Percentiles rank a stretch among this genome's conserved stretches.
Conservation (phyloP, 345 rosid species). For the Brassica cretica region DNA sequence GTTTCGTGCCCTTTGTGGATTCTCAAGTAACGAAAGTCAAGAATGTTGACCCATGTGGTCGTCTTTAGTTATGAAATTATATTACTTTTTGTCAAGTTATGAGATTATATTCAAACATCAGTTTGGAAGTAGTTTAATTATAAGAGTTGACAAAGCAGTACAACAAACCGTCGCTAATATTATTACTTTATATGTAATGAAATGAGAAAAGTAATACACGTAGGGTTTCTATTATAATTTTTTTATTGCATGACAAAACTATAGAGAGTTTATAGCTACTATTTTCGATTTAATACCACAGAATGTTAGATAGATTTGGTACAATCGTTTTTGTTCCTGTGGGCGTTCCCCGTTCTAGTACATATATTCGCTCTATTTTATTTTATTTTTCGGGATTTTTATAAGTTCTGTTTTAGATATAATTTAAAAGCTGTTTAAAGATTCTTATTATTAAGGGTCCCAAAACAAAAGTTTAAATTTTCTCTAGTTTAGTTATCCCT, state of each 20-base stretch:
- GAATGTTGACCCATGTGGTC: constrained; percentile 38
- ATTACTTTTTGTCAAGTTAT: constrained; percentile 3
- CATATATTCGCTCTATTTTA: background rate
- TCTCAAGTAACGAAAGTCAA: constrained; percentile 42
- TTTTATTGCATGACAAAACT: constrained; percentile 28
- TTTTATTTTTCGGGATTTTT: background rate
- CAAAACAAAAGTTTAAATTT: constrained; percentile 2
- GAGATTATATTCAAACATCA: constrained; percentile 26
- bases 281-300: constrained; percentile 31
- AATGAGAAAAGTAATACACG: constrained; percentile 14
- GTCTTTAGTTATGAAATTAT: constrained; percentile 25
- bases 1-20: constrained; percentile 36
- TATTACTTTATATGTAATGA: background rate
- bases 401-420: background rate
- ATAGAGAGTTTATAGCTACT: constrained; percentile 22
- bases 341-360: constrained; percentile 27
- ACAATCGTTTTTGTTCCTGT: constrained; percentile 18
- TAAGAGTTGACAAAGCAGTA: background rate
- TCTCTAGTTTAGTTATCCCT: constrained; percentile 19
- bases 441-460: background rate
- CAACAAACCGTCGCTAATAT: constrained; percentile 16
- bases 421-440: constrained; percentile 1
- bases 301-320: constrained; percentile 21
- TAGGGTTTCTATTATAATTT: constrained; percentile 18
- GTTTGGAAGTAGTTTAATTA: constrained; percentile 21